Evolutionary conservation across 495 filamentous ascomycete species (phyloP).

Genomic region (Copromyces sp.): DNA sequence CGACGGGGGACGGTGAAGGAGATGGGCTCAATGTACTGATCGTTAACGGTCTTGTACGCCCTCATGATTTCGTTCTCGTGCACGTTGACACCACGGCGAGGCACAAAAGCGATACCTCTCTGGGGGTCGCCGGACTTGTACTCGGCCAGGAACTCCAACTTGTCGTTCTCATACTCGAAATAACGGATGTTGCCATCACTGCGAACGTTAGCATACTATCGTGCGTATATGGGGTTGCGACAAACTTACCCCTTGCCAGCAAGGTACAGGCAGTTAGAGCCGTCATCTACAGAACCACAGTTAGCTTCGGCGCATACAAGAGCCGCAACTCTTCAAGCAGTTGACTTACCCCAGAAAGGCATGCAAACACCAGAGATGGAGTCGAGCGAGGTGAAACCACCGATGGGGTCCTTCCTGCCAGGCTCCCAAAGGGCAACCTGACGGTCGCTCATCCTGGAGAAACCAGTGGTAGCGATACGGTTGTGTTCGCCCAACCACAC

Average conservation of each 20-base stretch:
- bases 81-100: conserved; percentile 88
- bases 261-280: conserved; percentile 83
- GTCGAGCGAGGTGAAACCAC: conserved; percentile 78
- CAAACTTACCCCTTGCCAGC: conserved; percentile 86
- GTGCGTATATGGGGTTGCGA: not conserved
- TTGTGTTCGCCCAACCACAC: conserved; percentile 97
- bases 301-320: conserved; percentile 18
- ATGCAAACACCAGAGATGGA: conserved; percentile 96
- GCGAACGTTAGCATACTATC: conserved; percentile 1
- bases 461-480: conserved; percentile 89
- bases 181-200: conserved; percentile 98
- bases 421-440: conserved; percentile 95
- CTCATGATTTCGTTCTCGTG: conserved; percentile 96
- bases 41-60: conserved; percentile 93
- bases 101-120: conserved; percentile 87
- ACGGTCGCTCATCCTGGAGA: conserved; percentile 95
- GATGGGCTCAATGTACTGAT: conserved; percentile 87
- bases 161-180: conserved; percentile 94
- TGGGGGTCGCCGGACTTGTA: conserved; percentile 94
- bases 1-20: conserved; percentile 94
- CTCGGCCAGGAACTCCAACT: conserved; percentile 90
- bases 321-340: not conserved
- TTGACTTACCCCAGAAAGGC: conserved; percentile 79
- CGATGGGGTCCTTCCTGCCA: conserved; percentile 72
- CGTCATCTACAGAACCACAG: conserved; percentile 49